phyloP scores from a whole-genome alignment of 2,329 filamentous ascomycete species.

The Fusarium denticulatum region DNA sequence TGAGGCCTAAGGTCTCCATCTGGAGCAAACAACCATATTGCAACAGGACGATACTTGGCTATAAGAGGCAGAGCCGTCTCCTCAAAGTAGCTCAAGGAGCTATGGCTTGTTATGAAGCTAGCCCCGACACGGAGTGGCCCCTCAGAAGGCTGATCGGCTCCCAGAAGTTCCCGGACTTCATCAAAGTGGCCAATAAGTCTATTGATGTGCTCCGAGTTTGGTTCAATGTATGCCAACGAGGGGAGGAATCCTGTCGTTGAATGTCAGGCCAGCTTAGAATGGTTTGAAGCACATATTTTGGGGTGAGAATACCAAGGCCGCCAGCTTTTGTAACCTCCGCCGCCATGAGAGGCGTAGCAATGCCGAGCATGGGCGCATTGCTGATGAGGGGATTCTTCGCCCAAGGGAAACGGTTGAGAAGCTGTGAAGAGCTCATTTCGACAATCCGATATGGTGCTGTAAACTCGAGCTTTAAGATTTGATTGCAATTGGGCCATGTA shows the following conservation, averaged over 20 bases:
- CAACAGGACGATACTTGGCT: conserved; percentile 62
- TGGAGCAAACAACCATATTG: conserved; percentile 75
- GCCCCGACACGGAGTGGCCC: conserved; percentile 67
- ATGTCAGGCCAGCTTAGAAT: neutral
- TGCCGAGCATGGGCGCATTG: conserved; percentile 52
- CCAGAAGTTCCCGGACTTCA: conserved; percentile 44
- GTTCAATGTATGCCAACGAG: conserved; percentile 45
- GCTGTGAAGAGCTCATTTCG: conserved; percentile 40
- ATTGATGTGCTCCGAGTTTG: conserved; percentile 45
- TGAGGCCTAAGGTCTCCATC: conserved; percentile 53
- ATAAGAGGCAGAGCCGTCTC: conserved; percentile 62
- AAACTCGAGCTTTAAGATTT: neutral
- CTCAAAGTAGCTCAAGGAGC: conserved; percentile 52
- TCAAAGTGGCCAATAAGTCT: conserved; percentile 48
- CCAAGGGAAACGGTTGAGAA: conserved; percentile 47
- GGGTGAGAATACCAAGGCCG: conserved; percentile 47
- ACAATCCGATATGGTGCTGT: neutral
- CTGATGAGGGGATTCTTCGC: conserved; percentile 44
- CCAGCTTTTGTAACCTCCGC: conserved; percentile 52
- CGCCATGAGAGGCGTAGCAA: conserved; percentile 48
- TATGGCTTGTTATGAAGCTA: conserved; percentile 66
- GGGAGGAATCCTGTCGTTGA: conserved; percentile 47
- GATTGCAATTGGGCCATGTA: neutral
- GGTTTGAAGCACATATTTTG: neutral
- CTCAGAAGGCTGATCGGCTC: conserved; percentile 35